Conservation (phyloP, 202 grass and related monocot genomes). For the Thinopyrum obtusiflorum region DNA sequence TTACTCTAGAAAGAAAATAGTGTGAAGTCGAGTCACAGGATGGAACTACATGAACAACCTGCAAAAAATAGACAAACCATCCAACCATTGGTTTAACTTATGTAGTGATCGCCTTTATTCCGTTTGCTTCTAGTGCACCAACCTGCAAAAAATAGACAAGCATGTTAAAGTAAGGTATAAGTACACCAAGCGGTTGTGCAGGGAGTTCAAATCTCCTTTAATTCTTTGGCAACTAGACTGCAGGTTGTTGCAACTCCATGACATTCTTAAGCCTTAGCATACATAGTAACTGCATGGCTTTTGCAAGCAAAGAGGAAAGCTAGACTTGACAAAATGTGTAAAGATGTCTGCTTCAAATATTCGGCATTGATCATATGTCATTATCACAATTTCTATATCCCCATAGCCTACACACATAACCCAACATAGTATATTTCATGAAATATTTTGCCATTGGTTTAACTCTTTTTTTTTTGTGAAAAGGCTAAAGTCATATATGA, state of each 20-base stretch:
- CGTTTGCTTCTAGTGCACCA: slow-evolving; percentile 23
- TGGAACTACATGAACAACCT: not conserved
- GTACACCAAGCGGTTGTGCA: slow-evolving; percentile 31
- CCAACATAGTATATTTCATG: not conserved
- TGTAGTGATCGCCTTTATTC: not conserved
- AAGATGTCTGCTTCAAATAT: slow-evolving; percentile 32
- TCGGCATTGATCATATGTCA: not conserved
- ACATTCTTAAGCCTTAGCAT: slow-evolving; percentile 28
- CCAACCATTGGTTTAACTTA: not conserved
- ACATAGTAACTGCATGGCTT: slow-evolving; percentile 31
- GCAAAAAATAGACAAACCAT: not conserved
- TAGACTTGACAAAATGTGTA: slow-evolving; percentile 12
- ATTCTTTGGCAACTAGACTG: slow-evolving; percentile 29
- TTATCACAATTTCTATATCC: not conserved
- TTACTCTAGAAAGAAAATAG: not conserved
- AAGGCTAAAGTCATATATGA: no score
- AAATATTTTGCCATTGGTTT: slow-evolving; percentile 8
- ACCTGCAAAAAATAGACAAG: not conserved
- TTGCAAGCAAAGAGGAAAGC: slow-evolving; percentile 37
- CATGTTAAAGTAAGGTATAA: slow-evolving; percentile 31
- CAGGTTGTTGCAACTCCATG: slow-evolving; percentile 50
- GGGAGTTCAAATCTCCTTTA: slow-evolving; percentile 25
- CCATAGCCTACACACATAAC: not conserved
- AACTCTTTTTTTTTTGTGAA: no score
- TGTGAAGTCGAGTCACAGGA: not conserved